Conservation (phyloP, 805 yeast genomes). For the Cyberlindnera meyerae region DNA sequence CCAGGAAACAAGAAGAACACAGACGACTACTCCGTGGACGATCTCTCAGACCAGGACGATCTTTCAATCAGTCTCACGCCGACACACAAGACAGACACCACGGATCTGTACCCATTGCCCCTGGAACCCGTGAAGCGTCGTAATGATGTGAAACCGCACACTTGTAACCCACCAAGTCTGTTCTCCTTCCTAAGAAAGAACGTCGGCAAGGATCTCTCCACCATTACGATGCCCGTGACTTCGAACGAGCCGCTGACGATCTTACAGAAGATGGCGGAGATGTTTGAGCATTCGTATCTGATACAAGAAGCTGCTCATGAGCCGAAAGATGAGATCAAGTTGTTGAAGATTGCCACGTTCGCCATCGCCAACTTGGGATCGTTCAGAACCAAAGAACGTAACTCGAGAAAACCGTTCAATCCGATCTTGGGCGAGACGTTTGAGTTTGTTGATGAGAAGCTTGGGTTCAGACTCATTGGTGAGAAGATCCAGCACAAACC, state of each 20-base stretch:
- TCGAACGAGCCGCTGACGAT: conserved; percentile 88
- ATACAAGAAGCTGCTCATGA: conserved; percentile 54
- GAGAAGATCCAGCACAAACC: conserved; percentile 93
- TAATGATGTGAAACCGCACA: conserved; percentile 51
- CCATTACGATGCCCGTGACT: conserved; percentile 90
- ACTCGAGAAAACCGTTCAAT: conserved; percentile 85
- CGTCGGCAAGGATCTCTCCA: conserved; percentile 84
- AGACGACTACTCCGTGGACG: conserved; percentile 19
- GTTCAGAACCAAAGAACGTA: conserved; percentile 68
- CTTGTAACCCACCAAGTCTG: conserved; percentile 74
- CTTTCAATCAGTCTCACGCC: conserved; percentile 5
- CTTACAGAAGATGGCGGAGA: conserved; percentile 74
- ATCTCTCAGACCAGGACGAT: conserved; percentile 24
- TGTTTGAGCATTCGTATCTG: conserved; percentile 68
- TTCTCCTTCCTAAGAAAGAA: conserved; percentile 78
- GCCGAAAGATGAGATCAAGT: conserved; percentile 46
- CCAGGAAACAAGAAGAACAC: conserved; percentile 13
- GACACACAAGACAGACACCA: background rate
- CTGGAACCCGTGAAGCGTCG: conserved; percentile 41
- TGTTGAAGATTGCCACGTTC: conserved; percentile 72
- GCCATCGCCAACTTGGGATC: conserved; percentile 72
- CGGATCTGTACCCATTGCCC: conserved; percentile 68
- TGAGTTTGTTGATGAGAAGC: conserved; percentile 82
- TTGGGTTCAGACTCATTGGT: conserved; percentile 64
- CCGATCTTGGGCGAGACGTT: conserved; percentile 92